A percentile compares a stretch with the other conserved stretches of the same genome.
These are phyloP conservation scores for Biscutella auriculata DNA, from an alignment of 441 rosid species.

Conservation along the genomic window DNA sequence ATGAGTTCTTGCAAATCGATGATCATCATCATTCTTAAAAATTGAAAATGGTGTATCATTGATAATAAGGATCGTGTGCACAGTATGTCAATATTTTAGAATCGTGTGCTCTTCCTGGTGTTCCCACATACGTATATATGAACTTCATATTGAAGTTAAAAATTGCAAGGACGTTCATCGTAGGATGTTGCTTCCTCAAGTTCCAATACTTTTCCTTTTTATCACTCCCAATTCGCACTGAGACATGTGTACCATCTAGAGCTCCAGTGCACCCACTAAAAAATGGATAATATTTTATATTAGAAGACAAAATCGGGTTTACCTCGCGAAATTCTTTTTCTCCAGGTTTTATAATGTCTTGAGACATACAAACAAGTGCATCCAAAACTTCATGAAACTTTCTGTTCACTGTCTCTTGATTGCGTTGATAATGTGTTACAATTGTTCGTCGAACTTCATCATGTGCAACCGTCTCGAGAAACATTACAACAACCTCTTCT, in stretches of 20 bases:
- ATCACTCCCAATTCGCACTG: neutral
- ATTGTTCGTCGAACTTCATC: neutral
- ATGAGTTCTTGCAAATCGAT: too few relatives aligned
- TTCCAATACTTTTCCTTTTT: neutral
- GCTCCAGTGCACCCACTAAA: neutral
- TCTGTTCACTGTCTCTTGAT: neutral
- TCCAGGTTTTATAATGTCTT: neutral
- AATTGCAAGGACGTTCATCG: neutral
- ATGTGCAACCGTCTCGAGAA: neutral
- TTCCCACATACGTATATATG: neutral
- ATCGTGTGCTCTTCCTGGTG: neutral
- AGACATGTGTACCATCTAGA: neutral
- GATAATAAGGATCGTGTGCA: too few relatives aligned
- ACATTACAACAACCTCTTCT: neutral
- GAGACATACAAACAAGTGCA: neutral
- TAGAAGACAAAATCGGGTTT: neutral
- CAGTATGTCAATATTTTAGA: neutral
- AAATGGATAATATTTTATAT: neutral
- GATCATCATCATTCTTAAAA: too few relatives aligned
- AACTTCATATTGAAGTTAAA: neutral
- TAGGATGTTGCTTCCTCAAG: neutral
- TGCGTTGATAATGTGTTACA: neutral
- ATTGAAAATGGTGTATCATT: too few relatives aligned
- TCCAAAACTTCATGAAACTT: neutral
- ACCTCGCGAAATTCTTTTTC: neutral